Evolutionary conservation across 495 filamentous ascomycete genomes (phyloP).

Genomic region (Daldinia caldariorum): DNA sequence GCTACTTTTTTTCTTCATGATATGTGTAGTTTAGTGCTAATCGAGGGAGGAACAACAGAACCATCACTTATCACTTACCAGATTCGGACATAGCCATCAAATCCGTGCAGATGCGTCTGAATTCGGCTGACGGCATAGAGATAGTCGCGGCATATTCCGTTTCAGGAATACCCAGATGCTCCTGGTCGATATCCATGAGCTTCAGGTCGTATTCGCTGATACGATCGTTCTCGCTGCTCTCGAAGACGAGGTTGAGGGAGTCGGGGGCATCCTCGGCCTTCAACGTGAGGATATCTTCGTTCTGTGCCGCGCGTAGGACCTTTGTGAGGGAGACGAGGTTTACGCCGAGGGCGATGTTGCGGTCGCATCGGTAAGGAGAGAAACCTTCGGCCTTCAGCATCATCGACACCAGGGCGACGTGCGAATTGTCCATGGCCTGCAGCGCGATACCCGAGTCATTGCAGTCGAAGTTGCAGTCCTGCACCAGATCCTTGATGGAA

Average conservation of each 20-base stretch:
- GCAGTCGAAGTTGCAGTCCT: conserved; percentile 99
- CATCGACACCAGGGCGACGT: conserved; percentile 99
- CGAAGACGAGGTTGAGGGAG: conserved; percentile 93
- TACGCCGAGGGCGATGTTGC: conserved; percentile 97
- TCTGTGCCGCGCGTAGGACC: conserved; percentile 92
- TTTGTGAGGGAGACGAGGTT: conserved; percentile 97
- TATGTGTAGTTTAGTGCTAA: conserved; percentile 24
- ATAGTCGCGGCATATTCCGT: conserved; percentile 96
- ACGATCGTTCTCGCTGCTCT: conserved; percentile 87
- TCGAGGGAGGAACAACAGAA: not conserved
- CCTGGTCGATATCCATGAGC: conserved; percentile 99
- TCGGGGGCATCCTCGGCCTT: conserved; percentile 98
- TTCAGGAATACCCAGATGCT: conserved; percentile 97
- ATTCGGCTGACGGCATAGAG: conserved; percentile 87
- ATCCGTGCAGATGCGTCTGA: conserved; percentile 94
- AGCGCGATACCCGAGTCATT: conserved; percentile 99
- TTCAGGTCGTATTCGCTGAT: conserved; percentile 99
- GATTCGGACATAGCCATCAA: conserved; percentile 92
- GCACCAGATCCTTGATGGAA: conserved; percentile 98
- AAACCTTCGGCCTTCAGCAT: conserved; percentile 95
- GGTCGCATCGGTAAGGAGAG: conserved; percentile 97
- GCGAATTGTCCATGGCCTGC: conserved; percentile 99
- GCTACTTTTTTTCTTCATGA: not conserved
- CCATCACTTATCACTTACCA: conserved; percentile 64
- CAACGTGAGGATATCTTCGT: conserved; percentile 93